Conservation (phyloP, 768 basidiomycete genomes). For the Brasilioporus rufonigricans region DNA sequence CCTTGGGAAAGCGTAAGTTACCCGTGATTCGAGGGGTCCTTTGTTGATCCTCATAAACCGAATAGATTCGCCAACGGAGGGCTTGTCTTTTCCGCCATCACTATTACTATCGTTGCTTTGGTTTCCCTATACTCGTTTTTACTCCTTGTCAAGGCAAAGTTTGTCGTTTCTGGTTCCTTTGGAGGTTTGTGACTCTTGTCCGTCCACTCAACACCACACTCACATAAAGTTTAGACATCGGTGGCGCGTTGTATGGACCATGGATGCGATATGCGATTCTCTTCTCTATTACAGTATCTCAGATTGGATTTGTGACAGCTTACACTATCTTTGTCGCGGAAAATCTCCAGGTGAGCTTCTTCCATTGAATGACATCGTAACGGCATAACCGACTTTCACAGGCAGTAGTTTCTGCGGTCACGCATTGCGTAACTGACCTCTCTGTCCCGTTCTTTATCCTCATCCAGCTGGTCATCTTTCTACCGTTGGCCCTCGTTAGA, state of each 20-base stretch:
- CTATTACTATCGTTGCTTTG: slow-evolving; percentile 76
- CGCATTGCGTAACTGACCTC: slow-evolving; percentile 66
- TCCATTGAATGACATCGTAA: neutral
- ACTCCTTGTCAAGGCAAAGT: slow-evolving; percentile 82
- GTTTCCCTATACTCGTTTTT: slow-evolving; percentile 94
- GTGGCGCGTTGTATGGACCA: slow-evolving; percentile 85
- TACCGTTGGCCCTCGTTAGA: slow-evolving; percentile 86
- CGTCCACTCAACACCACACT: neutral
- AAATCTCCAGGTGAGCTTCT: slow-evolving; percentile 58
- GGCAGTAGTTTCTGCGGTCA: slow-evolving; percentile 81
- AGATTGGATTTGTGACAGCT: slow-evolving; percentile 83
- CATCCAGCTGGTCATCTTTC: slow-evolving; percentile 79
- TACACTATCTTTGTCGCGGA: slow-evolving; percentile 97
- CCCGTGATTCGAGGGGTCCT: neutral
- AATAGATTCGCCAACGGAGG: slow-evolving; percentile 93
- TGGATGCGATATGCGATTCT: slow-evolving; percentile 93
- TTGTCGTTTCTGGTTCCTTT: slow-evolving; percentile 88
- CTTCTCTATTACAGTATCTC: slow-evolving; percentile 82
- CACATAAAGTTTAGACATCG: slow-evolving; percentile 64
- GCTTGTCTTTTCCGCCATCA: slow-evolving; percentile 79
- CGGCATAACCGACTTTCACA: slow-evolving; percentile 31
- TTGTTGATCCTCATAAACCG: slow-evolving; percentile 3
- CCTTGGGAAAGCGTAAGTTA: slow-evolving; percentile 80
- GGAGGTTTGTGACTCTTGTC: slow-evolving; percentile 58
- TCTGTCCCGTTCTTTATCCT: slow-evolving; percentile 80